phyloP scores from a whole-genome alignment of 371 early-diverging fungal genomes.

The Encephalitozoon intestinalis region DNA sequence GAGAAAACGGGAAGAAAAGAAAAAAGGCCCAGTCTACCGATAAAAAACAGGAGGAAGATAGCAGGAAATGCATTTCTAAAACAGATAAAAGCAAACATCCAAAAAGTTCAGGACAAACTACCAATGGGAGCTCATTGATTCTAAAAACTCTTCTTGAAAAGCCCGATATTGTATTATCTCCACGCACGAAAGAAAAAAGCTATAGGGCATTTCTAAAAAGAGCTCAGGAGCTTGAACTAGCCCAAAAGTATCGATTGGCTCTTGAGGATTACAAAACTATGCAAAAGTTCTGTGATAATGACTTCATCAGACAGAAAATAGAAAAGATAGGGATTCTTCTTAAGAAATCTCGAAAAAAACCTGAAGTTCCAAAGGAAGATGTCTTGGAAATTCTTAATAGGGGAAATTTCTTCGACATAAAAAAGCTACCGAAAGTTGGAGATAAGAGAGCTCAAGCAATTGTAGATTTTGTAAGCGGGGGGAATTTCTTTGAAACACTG shows the following conservation, averaged over 20 bases:
- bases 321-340: slow-evolving; percentile 9
- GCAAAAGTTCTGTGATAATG: slow-evolving; percentile 26
- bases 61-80: not conserved
- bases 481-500: slow-evolving; percentile 33
- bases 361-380: slow-evolving; percentile 18
- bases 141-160: slow-evolving; percentile 10
- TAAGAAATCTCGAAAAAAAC: slow-evolving; percentile 22
- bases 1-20: not conserved
- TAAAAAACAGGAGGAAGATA: not conserved
- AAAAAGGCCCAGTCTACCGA: not conserved
- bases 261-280: slow-evolving; percentile 47
- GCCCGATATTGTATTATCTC: slow-evolving; percentile 20
- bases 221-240: slow-evolving; percentile 33
- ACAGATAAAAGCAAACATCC: not conserved
- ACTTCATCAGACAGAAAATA: slow-evolving; percentile 8
- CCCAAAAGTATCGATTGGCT: slow-evolving; percentile 23
- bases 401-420: slow-evolving; percentile 63
- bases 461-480: slow-evolving; percentile 58
- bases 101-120: not conserved
- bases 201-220: slow-evolving; percentile 37
- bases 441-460: slow-evolving; percentile 65
- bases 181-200: slow-evolving; percentile 42
- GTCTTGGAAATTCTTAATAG: slow-evolving; percentile 63
- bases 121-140: slow-evolving; percentile 15
- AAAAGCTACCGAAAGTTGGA: slow-evolving; percentile 64